Evolutionary conservation across 495 filamentous ascomycete species (phyloP), one percentile per base, ranked within the genome.

Genomic region (Bombardia bombarda): DNA sequence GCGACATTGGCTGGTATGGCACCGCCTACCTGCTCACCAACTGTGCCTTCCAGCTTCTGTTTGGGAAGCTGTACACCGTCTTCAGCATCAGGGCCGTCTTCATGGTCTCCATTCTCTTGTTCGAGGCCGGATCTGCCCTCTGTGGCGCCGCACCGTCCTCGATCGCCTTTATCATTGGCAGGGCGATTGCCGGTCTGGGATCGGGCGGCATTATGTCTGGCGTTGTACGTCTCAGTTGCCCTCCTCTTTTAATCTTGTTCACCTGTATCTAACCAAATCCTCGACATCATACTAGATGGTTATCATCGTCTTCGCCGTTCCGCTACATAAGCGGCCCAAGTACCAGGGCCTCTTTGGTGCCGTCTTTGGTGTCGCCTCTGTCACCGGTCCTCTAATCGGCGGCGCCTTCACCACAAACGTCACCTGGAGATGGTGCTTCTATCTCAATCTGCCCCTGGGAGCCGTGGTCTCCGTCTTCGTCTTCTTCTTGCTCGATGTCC

Each of bases 1-100:
- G 39, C 5, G 68, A 74, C 50, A 60, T 73, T 14, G 63, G 67
- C 40, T 77, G 73, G 74, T 77, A 78, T 45, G 70, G 65, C 2
- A 63, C 60, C 24, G 65, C 61, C 12, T 77, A 78, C 47, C 47
- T 72, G 26, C 45, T 78, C 69, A 44, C 59, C 24, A 55, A 52
- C 51, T 62, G 60, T 19, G 55, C 31, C 43, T 35, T 38, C 23
- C 63, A 70, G 38, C 66, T 71, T 10, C 45, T 72, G 16, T 73
- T 60, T 17, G 73, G 72, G 10, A 68, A 63, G 42, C 35, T 77
- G 22, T 77, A 68, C 46, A 61, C 58, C 17, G 57, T 60, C 39
- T 68, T 65, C 32, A 28, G 66, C 2, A 48, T 50, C 5, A 65
- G 74, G 58, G 46, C 41, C 43, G 39, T 60, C 4, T 74, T 63